Evolutionary conservation across 495 filamentous ascomycete genomes (phyloP), one percentile per base, ranked within the genome.

Genomic region (Penicillium lagena): DNA sequence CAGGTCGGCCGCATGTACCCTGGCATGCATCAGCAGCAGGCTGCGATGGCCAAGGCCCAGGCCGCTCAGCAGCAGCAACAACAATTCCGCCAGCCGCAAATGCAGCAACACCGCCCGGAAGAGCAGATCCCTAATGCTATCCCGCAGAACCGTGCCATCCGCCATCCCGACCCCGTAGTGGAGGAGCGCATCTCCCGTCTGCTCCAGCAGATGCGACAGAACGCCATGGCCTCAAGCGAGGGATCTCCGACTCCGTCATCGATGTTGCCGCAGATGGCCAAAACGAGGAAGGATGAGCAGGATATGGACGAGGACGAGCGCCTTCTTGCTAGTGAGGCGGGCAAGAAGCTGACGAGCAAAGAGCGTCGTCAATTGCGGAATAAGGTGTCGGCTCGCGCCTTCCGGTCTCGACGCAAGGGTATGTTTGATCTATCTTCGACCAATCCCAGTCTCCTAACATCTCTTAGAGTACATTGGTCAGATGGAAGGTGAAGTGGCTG

Each of bases 261-360:
- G 35, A 54, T 67, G 8, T 39, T 66, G 22, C 62, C 66, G 8
- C 72, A 79, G 29, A 70, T 81, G 38, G 66, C 78, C 31, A 80
- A 86, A 56, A 58, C 80, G 31, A 83, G 75, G 69, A 98, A 97
- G 75, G 87, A 95, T 34, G 89, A 95, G 58, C 89, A 93, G 42
- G 91, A 97, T 28, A 96, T 98, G 91, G 93, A 99, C 64, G 90
- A 95, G 62, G 93, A 99, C 55, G 93, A 97, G 75, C 73, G 87
- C 47, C 72, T 97, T 3, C 76, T 99, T 12, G 88, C 87, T 6
- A 95, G 90, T 50, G 93, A 97, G 55, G 91, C 95, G 65, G 93
- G 91, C 36, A 99, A 99, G 80, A 95, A 95, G 67, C 76, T 99
- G 33, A 89, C 78, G 64, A 90, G 86, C 73, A 95, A 96, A 64